Evolutionary conservation across 2,329 filamentous ascomycete species (phyloP), one percentile per base, ranked within the genome.

Genomic region (Penicillium sumatraense): DNA sequence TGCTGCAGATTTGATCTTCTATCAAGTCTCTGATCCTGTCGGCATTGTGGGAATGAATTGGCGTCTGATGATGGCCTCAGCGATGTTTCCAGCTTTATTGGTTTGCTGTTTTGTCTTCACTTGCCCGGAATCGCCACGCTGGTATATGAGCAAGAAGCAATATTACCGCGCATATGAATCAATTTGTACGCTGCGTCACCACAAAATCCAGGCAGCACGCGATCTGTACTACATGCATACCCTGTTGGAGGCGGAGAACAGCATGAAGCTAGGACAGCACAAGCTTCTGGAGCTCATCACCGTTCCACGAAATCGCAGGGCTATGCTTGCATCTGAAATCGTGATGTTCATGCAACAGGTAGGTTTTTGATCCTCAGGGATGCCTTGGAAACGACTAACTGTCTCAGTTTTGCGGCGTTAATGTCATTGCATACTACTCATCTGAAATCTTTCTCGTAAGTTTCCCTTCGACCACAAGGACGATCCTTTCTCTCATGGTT

Each of bases 301-400:
- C 0, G 77, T 88, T 18, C 83, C 84, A 13, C 81, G 86, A 44
- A 88, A 87, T 66, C 81, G 86, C 16, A 82, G 85, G 51, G 85
- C 83, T 2, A 79, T 85, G 73, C 62, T 85, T 14, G 85, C 84
- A 1, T 85, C 82, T 1, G 78, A 86, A 64, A 80, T 87, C 38
- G 83, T 87, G 56, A 88, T 88, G 85, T 87, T 87, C 58, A 82
- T 86, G 80, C 86, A 89, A 63, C 85, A 88, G 69, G 80, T 80
- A 58, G 57, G 56, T 20, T 23, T 14, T n/a, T n/a, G n/a, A n/a
- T n/a, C n/a, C n/a, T n/a, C n/a, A n/a, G n/a, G n/a, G n/a, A n/a
- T n/a, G n/a, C n/a, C n/a, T n/a, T n/a, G n/a, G n/a, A n/a, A n/a
- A n/a, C n/a, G n/a, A 27, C 23, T 29, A 18, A 27, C 14, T 18